phyloP scores from a whole-genome alignment of 2,329 filamentous ascomycete genomes.

The Aspergillus fructus region DNA sequence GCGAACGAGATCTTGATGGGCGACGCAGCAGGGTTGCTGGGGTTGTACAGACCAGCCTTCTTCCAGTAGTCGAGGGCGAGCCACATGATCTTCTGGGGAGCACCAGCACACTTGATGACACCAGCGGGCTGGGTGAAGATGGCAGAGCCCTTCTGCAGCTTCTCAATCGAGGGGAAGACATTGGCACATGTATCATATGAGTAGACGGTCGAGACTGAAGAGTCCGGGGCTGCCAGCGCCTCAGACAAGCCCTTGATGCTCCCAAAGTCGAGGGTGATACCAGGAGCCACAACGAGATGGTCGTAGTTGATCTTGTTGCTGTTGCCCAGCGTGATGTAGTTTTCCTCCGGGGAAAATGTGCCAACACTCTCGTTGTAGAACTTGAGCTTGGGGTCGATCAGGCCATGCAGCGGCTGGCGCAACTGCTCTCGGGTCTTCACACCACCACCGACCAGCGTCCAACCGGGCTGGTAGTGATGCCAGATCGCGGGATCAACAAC shows the following conservation, averaged over 20 bases:
- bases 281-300: constrained; percentile 63
- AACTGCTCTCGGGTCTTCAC: constrained; percentile 63
- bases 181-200: constrained; percentile 58
- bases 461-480: constrained; percentile 70
- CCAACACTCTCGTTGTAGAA: constrained; percentile 57
- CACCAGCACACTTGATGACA: constrained; percentile 61
- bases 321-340: constrained; percentile 55
- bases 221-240: constrained; percentile 50
- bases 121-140: constrained; percentile 62
- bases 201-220: constrained; percentile 58
- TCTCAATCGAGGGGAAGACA: constrained; percentile 50
- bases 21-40: constrained; percentile 39
- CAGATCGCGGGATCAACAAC: constrained; percentile 62
- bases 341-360: constrained; percentile 56
- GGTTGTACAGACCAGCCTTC: constrained; percentile 51
- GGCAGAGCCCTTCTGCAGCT: constrained; percentile 51
- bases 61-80: constrained; percentile 62
- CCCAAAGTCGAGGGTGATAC: constrained; percentile 53
- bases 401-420: constrained; percentile 48
- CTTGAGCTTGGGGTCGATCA: constrained; percentile 62
- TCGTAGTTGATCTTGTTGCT: constrained; percentile 62
- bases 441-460: constrained; percentile 67
- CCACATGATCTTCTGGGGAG: constrained; percentile 64
- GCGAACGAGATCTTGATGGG: constrained; percentile 56
- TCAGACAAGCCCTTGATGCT: constrained; percentile 58